These are phyloP conservation scores for Claviceps pazoutovae DNA, from an alignment of 2,329 filamentous ascomycete genomes.

Conservation along the genomic window DNA sequence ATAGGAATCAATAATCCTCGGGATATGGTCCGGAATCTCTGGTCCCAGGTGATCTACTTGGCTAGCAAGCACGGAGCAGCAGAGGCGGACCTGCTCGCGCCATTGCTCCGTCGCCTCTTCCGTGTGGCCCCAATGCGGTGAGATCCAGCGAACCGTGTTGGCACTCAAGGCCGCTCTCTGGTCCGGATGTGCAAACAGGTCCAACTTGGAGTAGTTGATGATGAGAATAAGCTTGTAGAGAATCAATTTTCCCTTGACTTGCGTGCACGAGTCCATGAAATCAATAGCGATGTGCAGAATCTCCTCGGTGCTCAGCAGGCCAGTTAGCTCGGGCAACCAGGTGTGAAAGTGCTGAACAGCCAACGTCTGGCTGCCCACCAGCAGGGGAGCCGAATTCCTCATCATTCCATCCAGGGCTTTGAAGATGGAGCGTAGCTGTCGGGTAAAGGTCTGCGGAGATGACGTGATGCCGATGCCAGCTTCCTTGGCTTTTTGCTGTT, in stretches of 20 bases:
- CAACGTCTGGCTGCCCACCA: constrained; percentile 89
- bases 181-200: constrained; percentile 67
- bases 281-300: constrained; percentile 84
- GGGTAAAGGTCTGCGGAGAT: constrained; percentile 58
- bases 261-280: constrained; percentile 81
- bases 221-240: constrained; percentile 88
- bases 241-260: constrained; percentile 80
- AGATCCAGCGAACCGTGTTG: constrained; percentile 81
- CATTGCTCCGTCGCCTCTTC: constrained; percentile 68
- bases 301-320: constrained; percentile 65
- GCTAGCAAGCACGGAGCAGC: constrained; percentile 81
- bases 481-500: constrained; percentile 79
- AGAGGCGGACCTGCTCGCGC: constrained; percentile 83
- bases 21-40: constrained; percentile 77
- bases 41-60: constrained; percentile 66
- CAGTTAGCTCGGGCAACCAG: constrained; percentile 84
- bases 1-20: constrained; percentile 84
- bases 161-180: constrained; percentile 60
- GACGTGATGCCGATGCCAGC: constrained; percentile 73
- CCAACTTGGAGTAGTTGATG: constrained; percentile 74
- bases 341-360: constrained; percentile 93
- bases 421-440: constrained; percentile 76
- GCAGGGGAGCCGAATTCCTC: constrained; percentile 67
- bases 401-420: constrained; percentile 82
- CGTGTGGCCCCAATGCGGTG: constrained; percentile 78